Evolutionary conservation across 192 early-diverging fungal genomes (phyloP), one percentile per base, ranked within the genome.

Genomic region (Podila epicladia): DNA sequence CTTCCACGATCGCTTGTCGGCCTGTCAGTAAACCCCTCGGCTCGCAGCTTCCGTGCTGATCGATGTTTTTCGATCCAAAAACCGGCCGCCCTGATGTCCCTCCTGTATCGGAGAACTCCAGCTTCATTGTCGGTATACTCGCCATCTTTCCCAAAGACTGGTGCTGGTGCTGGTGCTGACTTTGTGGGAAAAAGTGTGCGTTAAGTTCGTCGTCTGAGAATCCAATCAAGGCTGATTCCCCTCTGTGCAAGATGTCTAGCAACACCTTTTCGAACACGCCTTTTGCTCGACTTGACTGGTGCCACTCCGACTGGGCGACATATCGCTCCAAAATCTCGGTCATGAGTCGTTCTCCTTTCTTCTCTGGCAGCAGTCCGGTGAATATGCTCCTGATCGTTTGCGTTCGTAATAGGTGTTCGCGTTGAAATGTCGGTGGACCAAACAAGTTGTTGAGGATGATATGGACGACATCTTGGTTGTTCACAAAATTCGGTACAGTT

Each of bases 331-430:
- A 64, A 38, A 80, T 78, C 28, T 84, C 83, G 6, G 65, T 67
- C 72, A 84, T 74, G 41, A 84, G 41, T n/a, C 73, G 29, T 58
- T 84, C 83, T 58, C 76, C 83, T 49, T 80, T 78, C 53, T 75
- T 73, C 17, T 82, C 76, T 20, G 67, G 55, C 29, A 84, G 22
- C 0, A 84, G 61, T 7, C 51, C 62, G 15, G 62, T 69, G 72
- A 84, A 75, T 19, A 84, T 84, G 28, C 58, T 60, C 45, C 48
- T 55, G 8, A 77, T n/a, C 9, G 58, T 31, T 28, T 31, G 38
- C 4, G 69, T 37, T 22, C 82, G 68, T 35, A 83, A 59, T 0
- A 9, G 35, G 32, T 83, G 69, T 37, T 83, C 82, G 7, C 70
- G 65, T 28, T 61, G 69, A 69, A 83, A 83, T 0, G 68, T 69